phyloP scores from a whole-genome alignment of 1,139 yeast genomes.

The Candida labiduridarum region DNA sequence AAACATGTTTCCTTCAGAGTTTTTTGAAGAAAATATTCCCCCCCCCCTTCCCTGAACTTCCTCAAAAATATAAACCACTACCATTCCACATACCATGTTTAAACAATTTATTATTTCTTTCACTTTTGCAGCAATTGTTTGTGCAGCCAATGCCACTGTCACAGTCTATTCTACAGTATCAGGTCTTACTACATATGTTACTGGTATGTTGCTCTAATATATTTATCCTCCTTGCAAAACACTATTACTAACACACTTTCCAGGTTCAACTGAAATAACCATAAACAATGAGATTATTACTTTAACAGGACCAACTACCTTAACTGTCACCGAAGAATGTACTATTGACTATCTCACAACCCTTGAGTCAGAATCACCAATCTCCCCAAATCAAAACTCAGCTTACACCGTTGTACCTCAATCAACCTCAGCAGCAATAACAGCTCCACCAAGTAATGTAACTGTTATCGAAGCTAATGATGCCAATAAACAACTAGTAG shows the following conservation, averaged over 20 bases:
- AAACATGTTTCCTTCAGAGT: not conserved
- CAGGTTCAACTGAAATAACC: conserved; percentile 34
- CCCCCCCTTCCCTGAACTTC: too few species aligned
- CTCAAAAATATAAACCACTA: too few species aligned
- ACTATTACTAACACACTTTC: not conserved
- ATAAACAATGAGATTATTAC: conserved; percentile 51
- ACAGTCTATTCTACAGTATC: conserved; percentile 35
- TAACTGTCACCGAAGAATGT: conserved; percentile 50
- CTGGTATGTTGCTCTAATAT: conserved; percentile 21
- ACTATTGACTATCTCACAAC: conserved; percentile 18
- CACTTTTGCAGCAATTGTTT: conserved; percentile 42
- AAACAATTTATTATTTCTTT: conserved; percentile 1
- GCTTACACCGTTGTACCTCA: not conserved
- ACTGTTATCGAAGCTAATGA: conserved; percentile 2
- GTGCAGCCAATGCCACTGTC: conserved; percentile 44
- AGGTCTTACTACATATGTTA: conserved; percentile 52
- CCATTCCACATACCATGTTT: not conserved
- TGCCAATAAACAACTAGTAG: not conserved
- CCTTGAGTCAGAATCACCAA: not conserved
- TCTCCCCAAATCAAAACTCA: not conserved
- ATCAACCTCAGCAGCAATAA: not conserved
- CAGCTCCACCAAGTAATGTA: not conserved
- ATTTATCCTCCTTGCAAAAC: not conserved
- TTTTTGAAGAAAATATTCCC: not conserved
- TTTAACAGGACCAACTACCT: conserved; percentile 48